phyloP scores from a whole-genome alignment of 305 asterid species.

The Ajuga reptans region DNA sequence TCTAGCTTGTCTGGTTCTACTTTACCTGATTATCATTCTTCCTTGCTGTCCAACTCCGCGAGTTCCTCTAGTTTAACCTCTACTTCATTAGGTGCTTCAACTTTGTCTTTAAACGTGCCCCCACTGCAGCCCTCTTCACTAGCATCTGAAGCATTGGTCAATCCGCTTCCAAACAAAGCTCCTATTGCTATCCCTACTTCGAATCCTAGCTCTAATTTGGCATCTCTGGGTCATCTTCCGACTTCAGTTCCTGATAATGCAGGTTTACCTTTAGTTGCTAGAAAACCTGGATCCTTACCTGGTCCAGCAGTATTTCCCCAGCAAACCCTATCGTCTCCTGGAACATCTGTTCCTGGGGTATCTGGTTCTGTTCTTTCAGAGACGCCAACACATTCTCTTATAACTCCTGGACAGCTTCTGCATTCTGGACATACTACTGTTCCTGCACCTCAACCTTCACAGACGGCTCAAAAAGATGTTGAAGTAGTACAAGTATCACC shows the following conservation, averaged over 20 bases:
- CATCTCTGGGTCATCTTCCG: slow-evolving; percentile 35
- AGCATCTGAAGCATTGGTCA: slow-evolving; percentile 38
- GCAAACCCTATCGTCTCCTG: slow-evolving; percentile 35
- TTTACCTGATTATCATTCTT: slow-evolving; percentile 49
- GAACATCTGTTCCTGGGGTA: slow-evolving; percentile 35
- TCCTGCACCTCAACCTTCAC: slow-evolving; percentile 42
- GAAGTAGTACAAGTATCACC: slow-evolving; percentile 75
- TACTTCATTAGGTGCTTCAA: slow-evolving; percentile 36
- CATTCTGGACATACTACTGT: slow-evolving; percentile 44
- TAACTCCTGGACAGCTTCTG: slow-evolving; percentile 87
- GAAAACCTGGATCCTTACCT: slow-evolving; percentile 33
- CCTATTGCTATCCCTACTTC: slow-evolving; percentile 33
- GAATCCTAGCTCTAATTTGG: slow-evolving; percentile 31
- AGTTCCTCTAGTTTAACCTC: slow-evolving; percentile 37
- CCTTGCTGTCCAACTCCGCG: slow-evolving; percentile 33
- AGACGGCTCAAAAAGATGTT: slow-evolving; percentile 71
- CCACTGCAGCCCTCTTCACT: slow-evolving; percentile 42
- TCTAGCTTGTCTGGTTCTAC: slow-evolving; percentile 42
- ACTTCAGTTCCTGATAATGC: slow-evolving; percentile 35
- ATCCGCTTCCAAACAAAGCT: slow-evolving; percentile 33
- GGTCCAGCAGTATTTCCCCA: slow-evolving; percentile 36
- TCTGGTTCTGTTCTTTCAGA: slow-evolving; percentile 44
- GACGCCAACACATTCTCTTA: slow-evolving; percentile 44
- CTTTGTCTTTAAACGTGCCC: slow-evolving; percentile 41
- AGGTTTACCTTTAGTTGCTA: slow-evolving; percentile 31